phyloP scores from a whole-genome alignment of 2,329 filamentous ascomycete species.

The Penicillium polonicum region DNA sequence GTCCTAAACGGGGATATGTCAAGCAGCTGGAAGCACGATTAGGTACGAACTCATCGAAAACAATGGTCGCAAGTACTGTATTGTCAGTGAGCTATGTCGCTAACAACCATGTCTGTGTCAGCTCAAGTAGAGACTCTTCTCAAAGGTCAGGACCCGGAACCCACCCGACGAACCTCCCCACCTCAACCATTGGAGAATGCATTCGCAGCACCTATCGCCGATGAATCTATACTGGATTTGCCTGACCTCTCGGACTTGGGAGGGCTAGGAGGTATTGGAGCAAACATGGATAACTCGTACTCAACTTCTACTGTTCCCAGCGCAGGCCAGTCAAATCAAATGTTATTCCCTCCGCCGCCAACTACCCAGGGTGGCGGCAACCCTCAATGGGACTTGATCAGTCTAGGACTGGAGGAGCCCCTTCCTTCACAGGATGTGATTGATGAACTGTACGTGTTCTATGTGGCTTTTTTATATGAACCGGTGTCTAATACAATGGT shows the following conservation, averaged over 20 bases:
- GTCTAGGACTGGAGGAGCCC: conserved; percentile 76
- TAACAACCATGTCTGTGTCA: conserved; percentile 39
- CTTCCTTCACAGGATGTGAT: conserved; percentile 76
- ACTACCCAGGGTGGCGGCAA: conserved; percentile 29
- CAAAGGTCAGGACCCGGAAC: conserved; percentile 68
- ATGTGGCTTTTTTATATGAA: background rate
- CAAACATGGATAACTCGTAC: conserved; percentile 21
- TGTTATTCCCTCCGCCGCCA: conserved; percentile 24
- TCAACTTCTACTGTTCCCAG: conserved; percentile 27
- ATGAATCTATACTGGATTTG: conserved; percentile 23
- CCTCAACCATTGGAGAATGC: conserved; percentile 23
- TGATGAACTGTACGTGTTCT: conserved; percentile 68
- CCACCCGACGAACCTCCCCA: conserved; percentile 32
- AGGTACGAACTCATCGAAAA: conserved; percentile 58
- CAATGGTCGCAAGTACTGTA: background rate
- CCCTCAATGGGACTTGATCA: conserved; percentile 83
- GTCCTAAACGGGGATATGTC: conserved; percentile 90
- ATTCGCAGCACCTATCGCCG: conserved; percentile 35
- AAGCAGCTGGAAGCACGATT: conserved; percentile 90
- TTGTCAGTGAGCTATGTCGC: conserved; percentile 6
- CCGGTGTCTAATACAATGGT: conserved; percentile 19
- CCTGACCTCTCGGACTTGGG: conserved; percentile 26
- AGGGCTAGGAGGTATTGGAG: conserved; percentile 2
- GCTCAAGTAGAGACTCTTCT: conserved; percentile 91
- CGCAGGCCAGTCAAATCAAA: conserved; percentile 22